Conservation (phyloP, 2,329 filamentous ascomycete genomes). For the Xylogone sp. region DNA sequence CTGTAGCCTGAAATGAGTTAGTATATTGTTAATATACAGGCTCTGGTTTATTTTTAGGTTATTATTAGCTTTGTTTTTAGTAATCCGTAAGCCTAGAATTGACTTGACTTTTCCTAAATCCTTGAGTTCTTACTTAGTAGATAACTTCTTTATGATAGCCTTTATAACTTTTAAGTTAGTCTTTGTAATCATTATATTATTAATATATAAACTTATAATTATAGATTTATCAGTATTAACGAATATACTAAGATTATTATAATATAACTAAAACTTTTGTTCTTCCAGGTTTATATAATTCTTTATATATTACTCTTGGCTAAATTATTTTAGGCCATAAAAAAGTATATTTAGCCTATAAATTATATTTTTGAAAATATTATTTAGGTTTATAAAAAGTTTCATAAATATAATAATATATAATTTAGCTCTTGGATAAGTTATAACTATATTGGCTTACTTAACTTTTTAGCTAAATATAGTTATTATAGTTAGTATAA, state of each 20-base stretch:
- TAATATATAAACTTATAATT: slow-evolving; percentile 5
- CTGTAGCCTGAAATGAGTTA: not conserved
- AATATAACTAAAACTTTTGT: not conserved
- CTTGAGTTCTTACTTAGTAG: slow-evolving; percentile 6
- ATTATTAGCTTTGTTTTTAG: not conserved
- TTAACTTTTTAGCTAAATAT: not conserved
- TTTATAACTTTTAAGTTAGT: not conserved
- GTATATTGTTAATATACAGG: not conserved
- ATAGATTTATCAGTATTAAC: not conserved
- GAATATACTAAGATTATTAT: not conserved
- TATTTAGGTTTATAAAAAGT: not conserved
- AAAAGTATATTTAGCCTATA: not conserved
- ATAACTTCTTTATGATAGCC: no score
- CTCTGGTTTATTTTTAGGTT: not conserved
- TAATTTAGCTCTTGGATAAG: not conserved
- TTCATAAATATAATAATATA: not conserved
- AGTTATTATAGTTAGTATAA: not conserved
- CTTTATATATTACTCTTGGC: not conserved
- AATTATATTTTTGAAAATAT: not conserved
- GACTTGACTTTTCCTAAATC: slow-evolving; percentile 1
- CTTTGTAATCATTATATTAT: slow-evolving; percentile 2
- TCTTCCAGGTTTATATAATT: not conserved
- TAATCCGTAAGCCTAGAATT: slow-evolving; percentile 1
- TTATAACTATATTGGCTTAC: not conserved
- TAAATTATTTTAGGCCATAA: not conserved